Base-by-base conservation (phyloP, 1,284 basidiomycete species). In the Athelia psychrophila region DNA sequence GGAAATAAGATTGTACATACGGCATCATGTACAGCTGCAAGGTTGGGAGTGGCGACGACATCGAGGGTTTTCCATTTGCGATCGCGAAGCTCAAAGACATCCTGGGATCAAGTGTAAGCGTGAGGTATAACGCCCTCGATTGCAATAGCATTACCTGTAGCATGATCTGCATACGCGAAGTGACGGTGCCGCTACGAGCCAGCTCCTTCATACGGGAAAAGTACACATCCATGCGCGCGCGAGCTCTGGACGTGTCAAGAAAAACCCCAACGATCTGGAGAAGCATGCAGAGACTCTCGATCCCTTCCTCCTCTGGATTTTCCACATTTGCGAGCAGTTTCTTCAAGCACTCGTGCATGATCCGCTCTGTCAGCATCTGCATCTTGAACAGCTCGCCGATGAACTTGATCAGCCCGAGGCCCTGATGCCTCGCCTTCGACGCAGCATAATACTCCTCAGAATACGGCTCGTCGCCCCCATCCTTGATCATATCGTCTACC, bases 331-430 rank as follows among this genome's bases (percentile, higher is more conserved):
- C 83, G 23, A 98, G 79, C 6, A 98, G 81, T 72, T 95, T 94
- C 80, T 95, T 92, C 66, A 98, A 87, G 76, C 95, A 98, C 66
- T 93, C 87, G 72, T 95, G 91, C 88, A 99, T 98, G 72, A 96
- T 95, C 59, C 91, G 84, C 71, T 93, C 91, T 44, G 91, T 93
- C 51, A 97, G 77, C 93, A 97, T 96, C 70, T 89, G 88, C 33
- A 98, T 78, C 77, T 98, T 98, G 88, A 95, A 98, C 53, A 98
- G 78, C 75, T 98, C 95, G 63, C 96, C 95, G 59, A 98, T 97
- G 75, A 99, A 97, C 69, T 92, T 92, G 70, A 98, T 93, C 55
- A 98, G 83, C 79, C 96, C 96, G 22, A 98, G 87, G 70, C 95
- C 94, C 59, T 92, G 90, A 58, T 95, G 92, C 79, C 98, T 98